A percentile compares a stretch with the other conserved stretches of the same genome.
Conservation (phyloP, 1,284 basidiomycete species). For the Sporisorium sorghi region DNA sequence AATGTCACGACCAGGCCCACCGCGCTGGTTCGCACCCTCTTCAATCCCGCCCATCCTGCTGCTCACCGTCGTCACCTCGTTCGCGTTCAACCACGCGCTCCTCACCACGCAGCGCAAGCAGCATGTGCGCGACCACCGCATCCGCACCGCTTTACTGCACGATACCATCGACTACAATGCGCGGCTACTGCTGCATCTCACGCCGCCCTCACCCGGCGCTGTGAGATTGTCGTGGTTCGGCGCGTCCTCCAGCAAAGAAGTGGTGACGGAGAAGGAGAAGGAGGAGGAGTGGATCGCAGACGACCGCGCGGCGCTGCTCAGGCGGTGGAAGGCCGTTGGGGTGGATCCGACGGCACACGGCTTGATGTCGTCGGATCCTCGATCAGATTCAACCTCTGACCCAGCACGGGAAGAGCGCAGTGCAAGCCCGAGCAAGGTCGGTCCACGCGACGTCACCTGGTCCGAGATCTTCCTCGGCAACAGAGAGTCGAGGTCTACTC, state of each 20-base stretch:
- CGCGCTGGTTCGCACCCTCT: constrained; percentile 27
- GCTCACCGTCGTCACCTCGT: constrained; percentile 37
- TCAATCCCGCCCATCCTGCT: constrained; percentile 44
- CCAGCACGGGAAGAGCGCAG: neutral
- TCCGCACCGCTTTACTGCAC: constrained; percentile 18
- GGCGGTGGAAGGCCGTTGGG: constrained; percentile 26
- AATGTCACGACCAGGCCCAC: constrained; percentile 3
- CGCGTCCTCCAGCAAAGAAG: neutral
- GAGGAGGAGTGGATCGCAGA: constrained; percentile 17
- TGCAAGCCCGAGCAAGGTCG: neutral
- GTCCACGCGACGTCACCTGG: constrained; percentile 33
- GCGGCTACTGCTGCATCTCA: constrained; percentile 12
- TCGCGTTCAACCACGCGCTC: constrained; percentile 50
- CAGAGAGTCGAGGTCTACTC: constrained; percentile 16
- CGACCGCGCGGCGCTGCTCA: constrained; percentile 6
- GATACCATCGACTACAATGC: constrained; percentile 38
- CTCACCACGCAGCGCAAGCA: constrained; percentile 36
- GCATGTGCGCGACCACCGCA: constrained; percentile 13
- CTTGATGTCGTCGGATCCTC: constrained; percentile 7
- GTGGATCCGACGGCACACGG: constrained; percentile 1
- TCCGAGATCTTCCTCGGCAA: constrained; percentile 43
- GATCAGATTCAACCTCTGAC: too few relatives aligned
- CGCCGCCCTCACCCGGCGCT: constrained; percentile 12
- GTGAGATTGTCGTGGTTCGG: neutral
- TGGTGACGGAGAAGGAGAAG: neutral